Percentiles rank a stretch among this genome's conserved stretches.
Evolutionary conservation across 2,329 filamentous ascomycete species (phyloP).

Genomic region (Colletotrichum sojae): DNA sequence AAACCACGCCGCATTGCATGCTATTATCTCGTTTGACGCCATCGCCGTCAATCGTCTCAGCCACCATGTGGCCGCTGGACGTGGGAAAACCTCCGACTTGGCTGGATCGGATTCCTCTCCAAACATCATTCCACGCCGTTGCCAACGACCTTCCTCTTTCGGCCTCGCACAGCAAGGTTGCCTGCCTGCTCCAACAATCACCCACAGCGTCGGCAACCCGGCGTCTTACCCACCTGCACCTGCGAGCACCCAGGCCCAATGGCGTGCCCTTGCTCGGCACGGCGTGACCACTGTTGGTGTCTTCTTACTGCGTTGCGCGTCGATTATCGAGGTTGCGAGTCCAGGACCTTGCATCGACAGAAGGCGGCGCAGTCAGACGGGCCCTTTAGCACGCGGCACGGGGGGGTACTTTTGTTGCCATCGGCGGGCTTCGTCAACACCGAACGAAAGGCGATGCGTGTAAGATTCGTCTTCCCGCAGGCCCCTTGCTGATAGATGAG

Average conservation of each 20-base stretch:
- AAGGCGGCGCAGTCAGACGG: not conserved
- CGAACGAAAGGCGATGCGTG: not conserved
- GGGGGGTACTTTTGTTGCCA: not conserved
- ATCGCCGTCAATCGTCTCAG: too few species aligned
- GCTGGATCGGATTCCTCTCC: too few species aligned
- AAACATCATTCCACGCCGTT: not conserved
- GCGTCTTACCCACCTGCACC: not conserved
- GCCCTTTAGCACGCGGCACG: too few species aligned
- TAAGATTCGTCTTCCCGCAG: not conserved
- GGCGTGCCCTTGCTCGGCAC: not conserved
- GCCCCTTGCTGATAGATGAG: not conserved
- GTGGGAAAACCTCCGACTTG: too few species aligned
- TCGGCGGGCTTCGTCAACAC: conserved; percentile 11
- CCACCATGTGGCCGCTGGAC: too few species aligned
- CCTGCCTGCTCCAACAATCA: not conserved
- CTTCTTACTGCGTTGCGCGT: conserved; percentile 19
- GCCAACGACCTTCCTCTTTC: conserved; percentile 25
- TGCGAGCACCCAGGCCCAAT: not conserved
- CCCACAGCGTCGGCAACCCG: not conserved
- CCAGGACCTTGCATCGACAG: not conserved
- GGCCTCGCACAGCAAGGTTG: conserved; percentile 7
- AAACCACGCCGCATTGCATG: too few species aligned
- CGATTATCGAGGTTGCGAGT: not conserved
- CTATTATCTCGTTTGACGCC: too few species aligned
- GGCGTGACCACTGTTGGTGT: not conserved